A percentile compares a stretch with the other conserved stretches of the same genome.
Conservation (phyloP, 305 asterid species). For the Fraxinus ornus region DNA sequence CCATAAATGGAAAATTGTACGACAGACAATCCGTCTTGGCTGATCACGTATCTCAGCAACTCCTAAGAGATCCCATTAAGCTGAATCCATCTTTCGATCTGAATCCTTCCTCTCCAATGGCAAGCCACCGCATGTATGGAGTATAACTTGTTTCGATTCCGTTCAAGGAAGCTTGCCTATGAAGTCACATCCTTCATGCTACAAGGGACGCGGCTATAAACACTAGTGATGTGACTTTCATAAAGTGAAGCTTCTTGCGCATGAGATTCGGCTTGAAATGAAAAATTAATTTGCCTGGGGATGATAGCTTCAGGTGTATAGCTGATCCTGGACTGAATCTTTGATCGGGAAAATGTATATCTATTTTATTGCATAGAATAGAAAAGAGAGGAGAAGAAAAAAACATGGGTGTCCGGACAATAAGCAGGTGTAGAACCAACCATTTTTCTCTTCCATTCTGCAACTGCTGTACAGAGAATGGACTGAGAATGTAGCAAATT, state of each 20-base stretch:
- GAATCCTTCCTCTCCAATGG: slow-evolving; percentile 33
- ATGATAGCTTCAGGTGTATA: slow-evolving; percentile 26
- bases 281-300: slow-evolving; percentile 18
- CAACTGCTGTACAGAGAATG: slow-evolving; percentile 39
- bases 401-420: slow-evolving; percentile 22
- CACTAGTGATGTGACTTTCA: neutral
- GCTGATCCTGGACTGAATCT: slow-evolving; percentile 32
- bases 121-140: slow-evolving; percentile 17
- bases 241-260: neutral
- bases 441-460: slow-evolving; percentile 17
- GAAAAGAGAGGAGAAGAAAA: slow-evolving; percentile 16
- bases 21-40: slow-evolving; percentile 51
- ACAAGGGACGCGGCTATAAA: neutral
- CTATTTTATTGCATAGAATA: slow-evolving; percentile 24
- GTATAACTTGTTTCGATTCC: neutral
- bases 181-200: neutral
- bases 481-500: slow-evolving; percentile 16
- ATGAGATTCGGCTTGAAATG: slow-evolving; percentile 16
- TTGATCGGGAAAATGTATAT: slow-evolving; percentile 37
- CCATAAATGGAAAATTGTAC: slow-evolving; percentile 35
- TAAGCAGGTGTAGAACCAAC: slow-evolving; percentile 30
- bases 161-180: neutral
- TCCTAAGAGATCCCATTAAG: slow-evolving; percentile 40
- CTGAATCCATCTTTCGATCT: slow-evolving; percentile 44
- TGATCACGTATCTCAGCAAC: slow-evolving; percentile 51